Base-by-base conservation (phyloP, 805 yeast species). In the Pichia exigua region DNA sequence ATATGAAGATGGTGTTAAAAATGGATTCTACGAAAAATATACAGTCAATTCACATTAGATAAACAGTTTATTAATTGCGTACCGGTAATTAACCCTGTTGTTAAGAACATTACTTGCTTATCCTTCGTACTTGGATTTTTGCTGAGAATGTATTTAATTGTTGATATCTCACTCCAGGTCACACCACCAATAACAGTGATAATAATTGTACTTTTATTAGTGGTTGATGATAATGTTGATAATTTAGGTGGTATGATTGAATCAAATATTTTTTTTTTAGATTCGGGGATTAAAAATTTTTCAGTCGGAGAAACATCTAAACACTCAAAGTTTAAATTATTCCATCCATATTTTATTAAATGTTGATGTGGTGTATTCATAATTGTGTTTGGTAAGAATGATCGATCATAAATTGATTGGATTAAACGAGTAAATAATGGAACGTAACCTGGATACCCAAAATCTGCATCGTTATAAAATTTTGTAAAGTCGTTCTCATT, bases 111-210 rank as follows among this genome's bases (percentile, higher is more conserved):
- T 30, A 78, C 52, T 56, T 69, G 68, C 57, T 73, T 73, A 28
- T 59, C 40, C 60, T 62, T 51, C 7, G 62, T 60, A 27, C 53
- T 54, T 45, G 65, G 63, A 32, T 74, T 61, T 52, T 71, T 72
- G 45, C 70, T 68, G 51, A 86, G 80, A n/a, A 87, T 72, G 49
- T 73, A 76, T 59, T 83, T 72, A 45, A 92, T 67, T 3, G 90
- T 82, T 3, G 92, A 79, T 18, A 91, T 72, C 65, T 92, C 99
- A 10, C 94, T 81, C 62, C 87, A 75, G 0, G 97, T 88, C 9
- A 91, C 70, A 0, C 99, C 98, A 15, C 98, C 98, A 42, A 91
- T 61, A 55, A 85, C 67, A 9, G 82, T 78, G 48, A 87, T 58
- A 54, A 88, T 60, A 17, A 68, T 61, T 55, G 62, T 54, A 48